A percentile compares a stretch with the other conserved stretches of the same genome.
Conservation (phyloP, 371 early-diverging fungal species). For the Mortierella sp. region DNA sequence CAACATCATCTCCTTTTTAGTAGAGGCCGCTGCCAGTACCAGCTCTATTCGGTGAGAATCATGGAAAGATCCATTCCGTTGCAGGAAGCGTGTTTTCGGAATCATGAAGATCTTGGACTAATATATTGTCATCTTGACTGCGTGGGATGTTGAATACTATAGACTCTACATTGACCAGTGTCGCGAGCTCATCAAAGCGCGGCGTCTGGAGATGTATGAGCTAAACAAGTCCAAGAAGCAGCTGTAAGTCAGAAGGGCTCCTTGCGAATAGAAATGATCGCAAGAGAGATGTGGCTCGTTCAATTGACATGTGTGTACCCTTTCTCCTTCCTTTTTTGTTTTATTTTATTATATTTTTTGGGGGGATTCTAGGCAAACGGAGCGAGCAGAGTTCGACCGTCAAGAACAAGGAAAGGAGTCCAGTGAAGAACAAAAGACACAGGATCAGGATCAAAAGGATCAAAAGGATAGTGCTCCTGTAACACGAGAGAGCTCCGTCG, state of each 20-base stretch:
- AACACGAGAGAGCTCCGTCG: constrained; percentile 28
- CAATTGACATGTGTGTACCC: no score
- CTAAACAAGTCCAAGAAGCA: constrained; percentile 68
- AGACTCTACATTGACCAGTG: constrained; percentile 72
- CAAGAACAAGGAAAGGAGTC: constrained; percentile 36
- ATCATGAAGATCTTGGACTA: no score
- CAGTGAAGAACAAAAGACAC: constrained; percentile 21
- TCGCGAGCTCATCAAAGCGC: constrained; percentile 69
- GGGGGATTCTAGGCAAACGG: constrained; percentile 23
- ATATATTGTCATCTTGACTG: no score
- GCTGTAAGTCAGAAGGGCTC: constrained; percentile 18
- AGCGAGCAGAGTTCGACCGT: constrained; percentile 56
- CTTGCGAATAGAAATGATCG: no score
- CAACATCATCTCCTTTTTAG: constrained; percentile 59
- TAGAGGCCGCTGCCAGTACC: constrained; percentile 61
- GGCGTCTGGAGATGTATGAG: constrained; percentile 73
- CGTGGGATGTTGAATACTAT: background rate
- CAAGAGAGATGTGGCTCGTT: no score
- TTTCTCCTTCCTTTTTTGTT: no score
- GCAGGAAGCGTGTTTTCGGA: no score
- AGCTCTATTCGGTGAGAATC: constrained; percentile 26
- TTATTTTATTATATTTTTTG: no score
- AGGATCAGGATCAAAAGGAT: constrained; percentile 10
- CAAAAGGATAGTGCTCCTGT: constrained; percentile 20
- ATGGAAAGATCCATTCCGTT: background rate